Percentiles rank a stretch among this genome's conserved stretches.
Evolutionary conservation across 2,329 filamentous ascomycete species (phyloP).

Genomic region (Penicillium sp.): DNA sequence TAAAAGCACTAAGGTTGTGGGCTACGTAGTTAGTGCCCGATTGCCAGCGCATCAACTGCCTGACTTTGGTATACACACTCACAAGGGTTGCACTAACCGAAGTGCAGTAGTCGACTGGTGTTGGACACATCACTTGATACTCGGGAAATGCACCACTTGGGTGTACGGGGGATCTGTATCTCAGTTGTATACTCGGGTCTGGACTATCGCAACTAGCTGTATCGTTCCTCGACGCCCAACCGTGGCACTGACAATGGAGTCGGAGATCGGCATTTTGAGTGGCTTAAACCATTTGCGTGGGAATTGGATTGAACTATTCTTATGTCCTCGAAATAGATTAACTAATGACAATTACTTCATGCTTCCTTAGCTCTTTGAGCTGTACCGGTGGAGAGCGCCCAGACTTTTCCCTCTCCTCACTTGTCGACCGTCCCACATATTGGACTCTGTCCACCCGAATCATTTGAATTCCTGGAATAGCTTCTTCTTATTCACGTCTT

Average conservation of each 20-base stretch:
- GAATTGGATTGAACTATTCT: not conserved
- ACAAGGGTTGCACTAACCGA: not conserved
- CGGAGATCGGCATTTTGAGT: slow-evolving; percentile 6
- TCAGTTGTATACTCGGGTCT: not conserved
- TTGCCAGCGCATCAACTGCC: slow-evolving; percentile 27
- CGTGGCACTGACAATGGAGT: slow-evolving; percentile 18
- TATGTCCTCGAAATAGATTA: not conserved
- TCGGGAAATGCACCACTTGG: not conserved
- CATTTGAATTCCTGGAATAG: not conserved
- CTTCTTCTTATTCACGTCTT: not conserved
- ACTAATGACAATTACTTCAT: not conserved
- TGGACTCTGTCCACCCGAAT: not conserved
- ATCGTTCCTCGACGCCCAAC: slow-evolving; percentile 16
- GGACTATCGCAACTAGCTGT: slow-evolving; percentile 3
- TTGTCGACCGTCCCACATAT: not conserved
- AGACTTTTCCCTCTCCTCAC: not conserved
- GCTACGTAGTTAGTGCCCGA: slow-evolving; percentile 18
- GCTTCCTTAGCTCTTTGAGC: not conserved
- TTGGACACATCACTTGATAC: not conserved
- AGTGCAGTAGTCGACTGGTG: not conserved
- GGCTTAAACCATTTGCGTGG: not conserved
- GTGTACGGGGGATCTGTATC: not conserved
- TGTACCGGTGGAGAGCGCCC: not conserved
- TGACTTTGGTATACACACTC: not conserved
- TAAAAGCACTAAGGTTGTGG: not conserved